These are phyloP conservation scores for Monilinia vaccinii-corymbosi DNA, from an alignment of 2,329 filamentous ascomycete species.

Conservation along the genomic window DNA sequence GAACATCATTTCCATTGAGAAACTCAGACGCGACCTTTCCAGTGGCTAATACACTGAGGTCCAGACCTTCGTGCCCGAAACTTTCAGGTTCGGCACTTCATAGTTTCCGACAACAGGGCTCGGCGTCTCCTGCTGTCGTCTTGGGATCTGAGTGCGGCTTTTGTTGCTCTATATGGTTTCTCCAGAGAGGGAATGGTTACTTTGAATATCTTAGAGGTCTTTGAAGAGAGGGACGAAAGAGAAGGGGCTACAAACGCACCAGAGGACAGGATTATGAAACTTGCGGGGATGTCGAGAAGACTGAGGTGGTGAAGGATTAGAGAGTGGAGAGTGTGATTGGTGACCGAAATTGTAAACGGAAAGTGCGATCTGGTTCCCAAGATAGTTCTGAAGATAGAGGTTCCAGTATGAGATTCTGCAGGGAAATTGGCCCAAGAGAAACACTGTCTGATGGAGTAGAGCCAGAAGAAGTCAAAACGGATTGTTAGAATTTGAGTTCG, in stretches of 20 bases:
- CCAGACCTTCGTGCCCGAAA: constrained; percentile 5
- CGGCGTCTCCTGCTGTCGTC: constrained; percentile 14
- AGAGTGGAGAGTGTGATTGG: constrained; percentile 9
- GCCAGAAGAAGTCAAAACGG: constrained; percentile 1
- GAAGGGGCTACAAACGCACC: constrained; percentile 16
- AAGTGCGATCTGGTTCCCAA: constrained; percentile 17
- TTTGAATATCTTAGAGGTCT: constrained; percentile 7
- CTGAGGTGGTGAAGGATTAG: constrained; percentile 11
- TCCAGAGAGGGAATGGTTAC: constrained; percentile 12
- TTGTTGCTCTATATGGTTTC: not conserved
- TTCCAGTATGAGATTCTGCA: constrained; percentile 13
- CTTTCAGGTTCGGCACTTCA: not conserved
- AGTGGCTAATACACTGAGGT: constrained; percentile 11
- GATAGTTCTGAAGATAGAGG: constrained; percentile 14
- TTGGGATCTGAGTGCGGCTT: constrained; percentile 12
- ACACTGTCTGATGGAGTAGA: constrained; percentile 1
- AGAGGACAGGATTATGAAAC: constrained; percentile 11
- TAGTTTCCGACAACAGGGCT: constrained; percentile 14
- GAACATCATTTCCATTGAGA: not conserved
- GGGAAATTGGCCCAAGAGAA: constrained; percentile 1
- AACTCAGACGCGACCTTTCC: constrained; percentile 11
- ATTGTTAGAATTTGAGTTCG: not conserved
- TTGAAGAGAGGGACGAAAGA: constrained; percentile 1
- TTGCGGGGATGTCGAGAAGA: not conserved
- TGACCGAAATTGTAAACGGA: constrained; percentile 14